phyloP scores from a whole-genome alignment of 73 alveolate species.

The Loxodes magnus region DNA sequence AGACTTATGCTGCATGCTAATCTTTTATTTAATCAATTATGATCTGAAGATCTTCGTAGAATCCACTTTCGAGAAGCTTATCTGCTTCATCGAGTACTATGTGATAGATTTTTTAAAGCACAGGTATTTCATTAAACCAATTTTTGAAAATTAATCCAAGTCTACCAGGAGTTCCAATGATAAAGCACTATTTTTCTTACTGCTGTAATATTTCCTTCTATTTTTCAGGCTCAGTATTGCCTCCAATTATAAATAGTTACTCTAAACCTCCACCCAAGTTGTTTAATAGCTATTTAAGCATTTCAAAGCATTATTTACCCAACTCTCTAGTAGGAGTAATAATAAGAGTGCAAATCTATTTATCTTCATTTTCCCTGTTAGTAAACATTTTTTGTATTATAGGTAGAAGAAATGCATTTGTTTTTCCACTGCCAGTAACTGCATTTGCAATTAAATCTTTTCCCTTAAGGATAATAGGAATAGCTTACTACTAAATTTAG shows the following conservation, averaged over 20 bases:
- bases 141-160: constrained; percentile 13
- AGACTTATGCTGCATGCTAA: too few species aligned
- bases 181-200: constrained; percentile 76
- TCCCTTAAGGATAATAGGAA: constrained; percentile 88
- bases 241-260: too few species aligned
- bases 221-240: too few species aligned
- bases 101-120: constrained; percentile 66
- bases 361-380: not conserved
- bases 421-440: constrained; percentile 99
- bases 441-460: constrained; percentile 95
- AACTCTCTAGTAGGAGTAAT: constrained; percentile 95
- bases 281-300: constrained; percentile 73
- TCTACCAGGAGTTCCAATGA: constrained; percentile 95
- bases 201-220: constrained; percentile 75
- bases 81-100: constrained; percentile 97
- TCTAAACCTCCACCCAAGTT: constrained; percentile 54
- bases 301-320: constrained; percentile 83
- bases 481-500: constrained; percentile 82
- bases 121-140: constrained; percentile 38
- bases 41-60: constrained; percentile 73
- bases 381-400: constrained; percentile 75
- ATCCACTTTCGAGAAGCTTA: constrained; percentile 94
- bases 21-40: too few species aligned
- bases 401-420: constrained; percentile 98
- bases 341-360: constrained; percentile 36